Evolutionary conservation across 176 grass and related monocot species (phyloP).

Genomic region (Poa annua): DNA sequence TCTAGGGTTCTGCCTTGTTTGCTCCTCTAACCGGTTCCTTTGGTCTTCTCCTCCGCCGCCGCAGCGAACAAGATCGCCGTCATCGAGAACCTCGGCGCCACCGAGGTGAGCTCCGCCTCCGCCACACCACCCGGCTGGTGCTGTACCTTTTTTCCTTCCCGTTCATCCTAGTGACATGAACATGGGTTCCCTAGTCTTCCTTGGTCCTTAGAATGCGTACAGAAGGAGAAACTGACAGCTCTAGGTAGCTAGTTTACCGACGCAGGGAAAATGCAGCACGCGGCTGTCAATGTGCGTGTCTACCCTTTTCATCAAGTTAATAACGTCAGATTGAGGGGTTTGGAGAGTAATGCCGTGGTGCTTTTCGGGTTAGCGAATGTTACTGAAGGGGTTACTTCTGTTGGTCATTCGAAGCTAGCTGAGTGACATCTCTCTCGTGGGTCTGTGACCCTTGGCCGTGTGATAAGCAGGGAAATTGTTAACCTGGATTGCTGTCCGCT

Average conservation of each 20-base stretch:
- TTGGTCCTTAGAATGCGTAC: background rate
- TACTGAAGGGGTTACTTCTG: background rate
- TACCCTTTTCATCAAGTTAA: background rate
- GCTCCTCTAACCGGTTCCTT: background rate
- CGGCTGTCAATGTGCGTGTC: background rate
- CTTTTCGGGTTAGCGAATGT: background rate
- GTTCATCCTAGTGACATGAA: background rate
- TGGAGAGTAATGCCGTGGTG: background rate
- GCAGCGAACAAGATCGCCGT: constrained; percentile 97
- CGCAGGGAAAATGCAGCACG: background rate
- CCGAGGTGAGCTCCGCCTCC: constrained; percentile 63
- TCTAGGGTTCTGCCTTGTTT: constrained; percentile 40
- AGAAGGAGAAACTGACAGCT: background rate
- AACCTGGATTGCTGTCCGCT: background rate
- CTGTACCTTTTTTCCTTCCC: background rate
- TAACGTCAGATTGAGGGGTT: background rate
- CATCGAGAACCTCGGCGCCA: constrained; percentile 89
- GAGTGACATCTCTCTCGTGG: background rate
- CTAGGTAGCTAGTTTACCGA: background rate
- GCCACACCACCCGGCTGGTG: background rate
- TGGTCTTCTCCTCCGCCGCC: background rate
- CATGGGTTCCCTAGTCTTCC: background rate
- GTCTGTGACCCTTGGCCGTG: background rate
- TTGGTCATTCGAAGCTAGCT: background rate
- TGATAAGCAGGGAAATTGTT: background rate